Evolutionary conservation across 2,329 filamentous ascomycete genomes (phyloP).

Genomic region (Onygenales sp.): DNA sequence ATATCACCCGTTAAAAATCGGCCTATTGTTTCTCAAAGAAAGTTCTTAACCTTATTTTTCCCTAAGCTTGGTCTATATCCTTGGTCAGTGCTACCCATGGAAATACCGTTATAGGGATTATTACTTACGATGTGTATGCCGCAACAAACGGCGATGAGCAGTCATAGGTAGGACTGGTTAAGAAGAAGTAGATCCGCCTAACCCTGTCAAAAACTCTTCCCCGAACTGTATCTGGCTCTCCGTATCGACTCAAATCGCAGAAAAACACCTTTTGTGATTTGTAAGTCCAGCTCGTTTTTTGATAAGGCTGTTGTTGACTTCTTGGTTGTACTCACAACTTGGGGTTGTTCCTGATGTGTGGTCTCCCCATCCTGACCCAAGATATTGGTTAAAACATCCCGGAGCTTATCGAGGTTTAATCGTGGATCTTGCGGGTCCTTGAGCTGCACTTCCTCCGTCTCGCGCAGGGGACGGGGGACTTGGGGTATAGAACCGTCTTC

Average conservation of each 20-base stretch:
- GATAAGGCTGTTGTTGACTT: not conserved
- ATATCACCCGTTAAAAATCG: not conserved
- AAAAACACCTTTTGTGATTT: not conserved
- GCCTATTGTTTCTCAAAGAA: not conserved
- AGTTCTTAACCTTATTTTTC: not conserved
- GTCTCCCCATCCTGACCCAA: not conserved
- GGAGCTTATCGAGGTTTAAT: not conserved
- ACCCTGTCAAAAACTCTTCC: not conserved
- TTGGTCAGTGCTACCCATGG: not conserved
- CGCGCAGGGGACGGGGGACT: not conserved
- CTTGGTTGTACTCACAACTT: not conserved
- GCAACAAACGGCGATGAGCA: not conserved
- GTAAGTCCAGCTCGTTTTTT: not conserved
- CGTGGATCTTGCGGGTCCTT: not conserved
- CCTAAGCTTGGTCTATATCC: no score
- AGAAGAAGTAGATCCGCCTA: not conserved
- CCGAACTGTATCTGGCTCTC: not conserved
- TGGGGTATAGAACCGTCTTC: not conserved
- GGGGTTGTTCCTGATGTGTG: not conserved
- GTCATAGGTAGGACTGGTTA: not conserved
- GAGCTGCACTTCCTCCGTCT: not conserved
- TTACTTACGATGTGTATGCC: not conserved
- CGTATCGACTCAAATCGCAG: not conserved
- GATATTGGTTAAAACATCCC: not conserved
- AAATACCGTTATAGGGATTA: not conserved